These are phyloP conservation scores for Corylus avellana DNA, from an alignment of 306 rosid species.

Conservation along the genomic window DNA sequence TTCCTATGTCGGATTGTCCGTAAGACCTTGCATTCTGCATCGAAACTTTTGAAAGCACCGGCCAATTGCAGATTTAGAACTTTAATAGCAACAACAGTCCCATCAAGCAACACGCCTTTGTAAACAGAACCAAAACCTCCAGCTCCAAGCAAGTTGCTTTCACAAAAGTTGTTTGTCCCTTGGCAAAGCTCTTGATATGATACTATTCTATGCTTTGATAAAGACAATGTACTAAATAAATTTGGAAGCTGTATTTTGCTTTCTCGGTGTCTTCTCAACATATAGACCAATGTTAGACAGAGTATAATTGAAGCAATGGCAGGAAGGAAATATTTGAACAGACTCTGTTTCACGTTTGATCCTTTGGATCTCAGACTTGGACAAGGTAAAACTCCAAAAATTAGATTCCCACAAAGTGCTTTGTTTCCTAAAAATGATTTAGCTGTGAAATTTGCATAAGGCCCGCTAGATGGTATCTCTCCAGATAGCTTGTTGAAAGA, in stretches of 20 bases:
- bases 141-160: not conserved
- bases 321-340: not conserved
- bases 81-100: not conserved
- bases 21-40: not conserved
- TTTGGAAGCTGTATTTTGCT: not conserved
- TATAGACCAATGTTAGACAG: not conserved
- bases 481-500: not conserved
- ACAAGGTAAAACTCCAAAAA: not conserved
- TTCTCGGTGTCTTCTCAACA: not conserved
- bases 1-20: not conserved
- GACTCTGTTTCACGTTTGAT: not conserved
- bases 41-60: not conserved
- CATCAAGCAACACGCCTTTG: not conserved
- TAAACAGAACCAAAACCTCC: not conserved
- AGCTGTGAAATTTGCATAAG: not conserved
- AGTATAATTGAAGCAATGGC: not conserved
- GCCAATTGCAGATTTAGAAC: not conserved
- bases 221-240: not conserved
- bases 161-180: not conserved
- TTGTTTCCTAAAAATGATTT: not conserved
- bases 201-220: not conserved
- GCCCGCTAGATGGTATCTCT: not conserved
- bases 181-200: not conserved
- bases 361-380: not conserved
- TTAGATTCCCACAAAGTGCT: slow-evolving; percentile 4